Conservation (phyloP, 2,329 filamentous ascomycete genomes). For the Cladorrhinum sp. region DNA sequence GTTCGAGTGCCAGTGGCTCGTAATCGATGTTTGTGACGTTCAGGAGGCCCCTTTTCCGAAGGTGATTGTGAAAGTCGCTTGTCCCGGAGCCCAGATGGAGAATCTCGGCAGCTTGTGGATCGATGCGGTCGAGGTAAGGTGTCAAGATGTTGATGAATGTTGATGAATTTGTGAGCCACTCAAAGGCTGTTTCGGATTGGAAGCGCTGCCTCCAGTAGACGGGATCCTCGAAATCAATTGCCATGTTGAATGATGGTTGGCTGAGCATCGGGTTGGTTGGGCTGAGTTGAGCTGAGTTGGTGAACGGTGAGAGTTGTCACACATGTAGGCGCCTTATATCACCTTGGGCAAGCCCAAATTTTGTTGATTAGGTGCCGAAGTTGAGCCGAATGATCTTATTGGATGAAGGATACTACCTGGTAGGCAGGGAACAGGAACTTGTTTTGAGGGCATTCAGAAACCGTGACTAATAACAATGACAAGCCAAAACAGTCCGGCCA, state of each 20-base stretch:
- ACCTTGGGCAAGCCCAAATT: no score
- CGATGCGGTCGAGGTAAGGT: slow-evolving; percentile 35
- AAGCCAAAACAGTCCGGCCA: no score
- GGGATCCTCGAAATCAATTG: slow-evolving; percentile 45
- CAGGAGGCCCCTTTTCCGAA: slow-evolving; percentile 42
- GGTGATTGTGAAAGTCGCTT: slow-evolving; percentile 47
- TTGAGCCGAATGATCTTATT: no score
- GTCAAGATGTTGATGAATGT: slow-evolving; percentile 41
- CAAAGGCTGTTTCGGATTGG: slow-evolving; percentile 42
- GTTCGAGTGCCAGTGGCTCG: slow-evolving; percentile 45
- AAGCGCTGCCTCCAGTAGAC: slow-evolving; percentile 50
- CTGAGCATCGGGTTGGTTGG: no score
- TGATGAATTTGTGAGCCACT: slow-evolving; percentile 45
- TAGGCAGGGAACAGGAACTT: no score
- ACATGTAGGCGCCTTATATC: no score
- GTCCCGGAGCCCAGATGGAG: slow-evolving; percentile 49
- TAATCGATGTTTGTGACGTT: slow-evolving; percentile 50
- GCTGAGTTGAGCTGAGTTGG: no score
- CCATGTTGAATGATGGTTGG: slow-evolving; percentile 3
- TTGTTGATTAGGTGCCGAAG: no score
- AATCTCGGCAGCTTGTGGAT: slow-evolving; percentile 31
- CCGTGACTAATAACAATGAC: no score
- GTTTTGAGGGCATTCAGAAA: no score
- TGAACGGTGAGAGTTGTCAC: no score
- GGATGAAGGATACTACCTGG: no score